Percentiles rank a stretch among this genome's conserved stretches.
These are phyloP conservation scores for Neobulgaria alba DNA, from an alignment of 2,329 filamentous ascomycete genomes.

Conservation along the genomic window DNA sequence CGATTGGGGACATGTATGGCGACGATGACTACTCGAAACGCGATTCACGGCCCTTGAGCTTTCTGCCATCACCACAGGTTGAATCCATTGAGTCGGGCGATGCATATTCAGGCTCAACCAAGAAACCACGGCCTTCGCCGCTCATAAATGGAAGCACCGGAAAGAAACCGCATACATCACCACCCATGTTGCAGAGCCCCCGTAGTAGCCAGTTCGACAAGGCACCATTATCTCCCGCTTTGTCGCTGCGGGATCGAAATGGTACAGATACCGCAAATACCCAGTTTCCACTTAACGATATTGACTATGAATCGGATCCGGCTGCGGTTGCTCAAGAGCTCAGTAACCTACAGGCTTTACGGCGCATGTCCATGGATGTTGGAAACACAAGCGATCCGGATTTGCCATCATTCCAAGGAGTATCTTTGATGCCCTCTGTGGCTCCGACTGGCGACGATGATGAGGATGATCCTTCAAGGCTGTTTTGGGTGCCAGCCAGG, in stretches of 20 bases:
- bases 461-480: constrained; percentile 76
- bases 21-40: constrained; percentile 43
- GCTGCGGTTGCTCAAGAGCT: constrained; percentile 65
- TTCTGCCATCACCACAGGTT: constrained; percentile 36
- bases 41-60: constrained; percentile 52
- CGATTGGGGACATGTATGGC: constrained; percentile 66
- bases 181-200: constrained; percentile 23
- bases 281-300: constrained; percentile 59
- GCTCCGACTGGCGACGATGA: constrained; percentile 67
- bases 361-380: constrained; percentile 72
- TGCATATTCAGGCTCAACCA: constrained; percentile 21
- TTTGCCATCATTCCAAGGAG: constrained; percentile 60
- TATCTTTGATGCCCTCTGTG: constrained; percentile 58
- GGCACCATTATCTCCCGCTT: constrained; percentile 32
- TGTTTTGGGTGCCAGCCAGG: constrained; percentile 93
- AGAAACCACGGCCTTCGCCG: constrained; percentile 18
- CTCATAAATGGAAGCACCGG: constrained; percentile 21
- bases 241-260: constrained; percentile 30
- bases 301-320: constrained; percentile 66
- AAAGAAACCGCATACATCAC: constrained; percentile 25
- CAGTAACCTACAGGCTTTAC: constrained; percentile 63
- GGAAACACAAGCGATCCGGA: constrained; percentile 58
- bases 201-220: constrained; percentile 25
- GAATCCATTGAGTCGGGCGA: constrained; percentile 31
- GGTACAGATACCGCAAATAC: constrained; percentile 45